phyloP scores from a whole-genome alignment of 768 basidiomycete genomes.

The Pleurotus platypus region DNA sequence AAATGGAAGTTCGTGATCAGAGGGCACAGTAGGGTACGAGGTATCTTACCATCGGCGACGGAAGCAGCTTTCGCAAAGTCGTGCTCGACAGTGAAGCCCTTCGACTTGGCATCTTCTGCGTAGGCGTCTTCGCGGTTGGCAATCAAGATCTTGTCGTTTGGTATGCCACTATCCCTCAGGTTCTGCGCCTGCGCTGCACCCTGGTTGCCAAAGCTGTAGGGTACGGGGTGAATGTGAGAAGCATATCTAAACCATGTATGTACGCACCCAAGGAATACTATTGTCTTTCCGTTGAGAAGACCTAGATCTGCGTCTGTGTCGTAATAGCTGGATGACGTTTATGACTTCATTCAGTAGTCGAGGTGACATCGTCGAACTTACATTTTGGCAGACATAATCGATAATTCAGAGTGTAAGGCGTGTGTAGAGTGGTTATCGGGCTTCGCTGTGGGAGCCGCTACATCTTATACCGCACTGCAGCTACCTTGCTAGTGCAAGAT shows the following conservation, averaged over 20 bases:
- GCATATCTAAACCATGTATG: neutral
- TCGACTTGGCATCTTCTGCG: slow-evolving; percentile 51
- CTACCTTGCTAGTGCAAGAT: neutral
- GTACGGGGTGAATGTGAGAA: neutral
- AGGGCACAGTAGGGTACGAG: too few species aligned
- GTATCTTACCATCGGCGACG: slow-evolving; percentile 46
- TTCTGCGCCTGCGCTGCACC: slow-evolving; percentile 68
- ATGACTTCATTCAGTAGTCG: neutral
- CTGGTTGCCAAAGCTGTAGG: slow-evolving; percentile 56
- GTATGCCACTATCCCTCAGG: slow-evolving; percentile 57
- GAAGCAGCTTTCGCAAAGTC: slow-evolving; percentile 53
- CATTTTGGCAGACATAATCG: slow-evolving; percentile 51
- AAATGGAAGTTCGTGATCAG: too few species aligned
- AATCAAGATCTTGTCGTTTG: slow-evolving; percentile 57
- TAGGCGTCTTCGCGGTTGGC: slow-evolving; percentile 58
- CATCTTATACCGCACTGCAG: neutral
- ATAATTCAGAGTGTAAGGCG: neutral
- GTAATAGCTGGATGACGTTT: slow-evolving; percentile 41
- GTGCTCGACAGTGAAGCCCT: slow-evolving; percentile 55
- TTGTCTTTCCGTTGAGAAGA: slow-evolving; percentile 42
- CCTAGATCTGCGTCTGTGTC: slow-evolving; percentile 57
- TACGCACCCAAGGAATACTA: slow-evolving; percentile 58
- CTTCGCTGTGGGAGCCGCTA: neutral
- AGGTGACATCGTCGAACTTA: slow-evolving; percentile 21
- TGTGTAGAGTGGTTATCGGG: neutral